Percentiles rank a stretch among this genome's conserved stretches.
Conservation (phyloP, 768 basidiomycete genomes). For the Tulasnella sp. region DNA sequence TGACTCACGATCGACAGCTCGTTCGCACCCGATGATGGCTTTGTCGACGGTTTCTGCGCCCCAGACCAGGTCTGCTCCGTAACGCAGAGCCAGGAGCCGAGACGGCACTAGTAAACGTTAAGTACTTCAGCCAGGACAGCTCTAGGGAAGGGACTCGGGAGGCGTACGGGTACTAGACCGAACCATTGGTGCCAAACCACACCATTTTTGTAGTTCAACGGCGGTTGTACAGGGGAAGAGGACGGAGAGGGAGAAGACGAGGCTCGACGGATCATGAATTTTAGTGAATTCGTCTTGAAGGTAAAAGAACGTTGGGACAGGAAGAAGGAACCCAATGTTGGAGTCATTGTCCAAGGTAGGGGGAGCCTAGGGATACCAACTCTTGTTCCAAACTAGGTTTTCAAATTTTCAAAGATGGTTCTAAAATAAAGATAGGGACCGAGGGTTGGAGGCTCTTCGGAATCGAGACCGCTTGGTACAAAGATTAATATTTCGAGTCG, state of each 20-base stretch:
- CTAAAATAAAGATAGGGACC: background rate
- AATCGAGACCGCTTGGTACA: background rate
- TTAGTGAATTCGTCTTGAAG: constrained; percentile 30
- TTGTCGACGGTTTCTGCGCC: constrained; percentile 95
- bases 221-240: constrained; percentile 19
- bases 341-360: background rate
- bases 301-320: constrained; percentile 55
- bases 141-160: background rate
- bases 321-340: constrained; percentile 43
- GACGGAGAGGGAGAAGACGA: constrained; percentile 26
- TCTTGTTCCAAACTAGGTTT: background rate
- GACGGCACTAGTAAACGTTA: constrained; percentile 62
- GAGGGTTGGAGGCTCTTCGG: background rate
- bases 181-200: constrained; percentile 97
- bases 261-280: constrained; percentile 12
- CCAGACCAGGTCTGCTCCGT: constrained; percentile 94
- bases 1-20: constrained; percentile 79
- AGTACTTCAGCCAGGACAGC: background rate
- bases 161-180: constrained; percentile 73
- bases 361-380: background rate
- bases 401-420: background rate
- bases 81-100: constrained; percentile 78
- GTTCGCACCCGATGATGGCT: constrained; percentile 80
- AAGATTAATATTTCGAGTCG: background rate
- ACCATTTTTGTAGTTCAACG: constrained; percentile 72